Percentiles rank a stretch among this genome's conserved stretches.
Conservation (phyloP, 164 flowering plant species). For the Macadamia integrifolia region DNA sequence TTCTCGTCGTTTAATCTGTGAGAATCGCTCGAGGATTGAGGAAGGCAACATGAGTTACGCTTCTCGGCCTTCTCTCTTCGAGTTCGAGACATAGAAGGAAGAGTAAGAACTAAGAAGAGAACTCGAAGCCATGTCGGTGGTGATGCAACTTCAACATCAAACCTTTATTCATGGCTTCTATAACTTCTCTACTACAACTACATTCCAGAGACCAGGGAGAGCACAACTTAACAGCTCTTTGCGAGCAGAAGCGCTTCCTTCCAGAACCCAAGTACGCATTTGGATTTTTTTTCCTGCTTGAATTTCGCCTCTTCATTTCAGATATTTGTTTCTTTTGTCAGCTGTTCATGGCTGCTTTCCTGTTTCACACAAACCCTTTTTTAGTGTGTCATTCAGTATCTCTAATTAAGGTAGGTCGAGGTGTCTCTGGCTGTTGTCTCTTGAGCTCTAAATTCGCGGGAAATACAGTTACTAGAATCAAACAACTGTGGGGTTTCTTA, state of each 20-base stretch:
- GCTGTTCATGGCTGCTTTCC: too few species aligned
- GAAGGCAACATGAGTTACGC: not conserved
- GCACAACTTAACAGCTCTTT: slow-evolving; percentile 16
- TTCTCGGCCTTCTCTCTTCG: not conserved
- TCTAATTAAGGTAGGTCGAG: too few species aligned
- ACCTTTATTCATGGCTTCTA: slow-evolving; percentile 19
- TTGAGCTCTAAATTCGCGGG: too few species aligned
- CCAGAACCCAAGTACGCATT: slow-evolving; percentile 56
- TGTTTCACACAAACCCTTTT: too few species aligned
- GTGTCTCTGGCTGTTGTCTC: too few species aligned
- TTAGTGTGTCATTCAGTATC: too few species aligned
- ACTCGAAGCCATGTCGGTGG: slow-evolving; percentile 13
- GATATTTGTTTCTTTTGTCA: not conserved
- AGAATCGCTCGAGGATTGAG: not conserved
- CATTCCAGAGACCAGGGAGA: slow-evolving; percentile 15
- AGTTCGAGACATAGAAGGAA: too few species aligned
- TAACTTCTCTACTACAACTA: slow-evolving; percentile 14
- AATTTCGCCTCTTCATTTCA: not conserved
- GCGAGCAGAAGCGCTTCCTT: slow-evolving; percentile 34
- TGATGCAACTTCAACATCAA: slow-evolving; percentile 23
- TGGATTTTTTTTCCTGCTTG: not conserved
- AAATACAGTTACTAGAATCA: too few species aligned
- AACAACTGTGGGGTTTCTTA: too few species aligned
- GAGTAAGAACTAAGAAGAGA: too few species aligned
- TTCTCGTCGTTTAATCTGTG: not conserved